Percentiles rank a stretch among this genome's conserved stretches.
Conservation (phyloP, 257 asterid species). For the Solanum sparsipilum region DNA sequence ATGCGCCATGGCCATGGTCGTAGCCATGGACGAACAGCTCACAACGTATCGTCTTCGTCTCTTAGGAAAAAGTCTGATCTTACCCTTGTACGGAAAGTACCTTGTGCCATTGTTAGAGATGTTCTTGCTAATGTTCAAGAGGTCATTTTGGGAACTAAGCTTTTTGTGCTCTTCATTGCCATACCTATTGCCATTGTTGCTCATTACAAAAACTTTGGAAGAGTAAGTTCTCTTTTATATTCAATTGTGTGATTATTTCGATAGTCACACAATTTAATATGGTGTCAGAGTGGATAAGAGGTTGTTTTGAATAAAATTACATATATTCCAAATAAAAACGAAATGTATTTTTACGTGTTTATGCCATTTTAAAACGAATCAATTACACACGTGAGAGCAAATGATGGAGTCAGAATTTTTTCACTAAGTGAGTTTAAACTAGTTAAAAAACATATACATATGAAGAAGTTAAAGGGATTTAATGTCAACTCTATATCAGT, state of each 20-base stretch:
- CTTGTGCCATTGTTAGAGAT: slow-evolving; percentile 17
- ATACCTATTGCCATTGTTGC: slow-evolving; percentile 75
- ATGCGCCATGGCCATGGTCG: slow-evolving; percentile 26
- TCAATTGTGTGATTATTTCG: background rate
- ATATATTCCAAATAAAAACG: background rate
- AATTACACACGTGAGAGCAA: background rate
- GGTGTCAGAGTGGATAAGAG: background rate
- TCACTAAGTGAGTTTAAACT: background rate
- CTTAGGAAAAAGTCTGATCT: slow-evolving; percentile 72
- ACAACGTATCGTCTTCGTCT: slow-evolving; percentile 61
- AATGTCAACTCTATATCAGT: background rate
- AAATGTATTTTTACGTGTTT: background rate
- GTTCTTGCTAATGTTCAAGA: slow-evolving; percentile 54
- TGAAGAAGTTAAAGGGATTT: background rate
- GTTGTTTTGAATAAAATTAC: background rate
- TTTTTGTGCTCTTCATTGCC: slow-evolving; percentile 52
- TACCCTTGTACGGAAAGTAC: slow-evolving; percentile 38
- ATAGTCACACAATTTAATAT: background rate
- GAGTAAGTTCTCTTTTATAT: slow-evolving; percentile 16
- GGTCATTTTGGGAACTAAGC: slow-evolving; percentile 75
- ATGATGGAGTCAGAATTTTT: background rate
- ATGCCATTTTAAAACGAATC: background rate
- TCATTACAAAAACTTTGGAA: slow-evolving; percentile 25
- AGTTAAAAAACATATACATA: background rate
- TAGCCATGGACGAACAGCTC: slow-evolving; percentile 44